Percentiles rank a stretch among this genome's conserved stretches.
Evolutionary conservation across 2,329 filamentous ascomycete species (phyloP).

Genomic region (Claviceps sp.): DNA sequence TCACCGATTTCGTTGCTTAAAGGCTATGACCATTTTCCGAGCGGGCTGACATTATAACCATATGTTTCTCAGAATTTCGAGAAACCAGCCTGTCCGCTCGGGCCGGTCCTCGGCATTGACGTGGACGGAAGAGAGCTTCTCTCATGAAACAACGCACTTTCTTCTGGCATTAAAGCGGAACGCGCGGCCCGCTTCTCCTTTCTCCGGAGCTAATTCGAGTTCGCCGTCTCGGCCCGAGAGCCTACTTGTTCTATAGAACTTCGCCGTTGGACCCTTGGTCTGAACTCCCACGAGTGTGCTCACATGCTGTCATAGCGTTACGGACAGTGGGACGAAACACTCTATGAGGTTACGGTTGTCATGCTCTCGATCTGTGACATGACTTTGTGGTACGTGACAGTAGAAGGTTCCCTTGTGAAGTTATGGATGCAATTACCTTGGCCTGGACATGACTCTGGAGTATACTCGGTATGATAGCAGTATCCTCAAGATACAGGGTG

Average conservation of each 20-base stretch:
- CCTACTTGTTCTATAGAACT: too few relatives aligned
- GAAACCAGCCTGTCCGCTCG: background rate
- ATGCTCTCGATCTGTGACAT: too few relatives aligned
- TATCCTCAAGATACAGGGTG: background rate
- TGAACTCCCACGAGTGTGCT: background rate
- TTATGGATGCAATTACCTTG: too few relatives aligned
- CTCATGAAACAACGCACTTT: background rate
- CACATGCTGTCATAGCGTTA: background rate
- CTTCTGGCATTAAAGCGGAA: background rate
- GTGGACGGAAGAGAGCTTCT: background rate
- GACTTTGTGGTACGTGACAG: too few relatives aligned
- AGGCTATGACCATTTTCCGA: background rate
- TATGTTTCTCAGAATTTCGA: background rate
- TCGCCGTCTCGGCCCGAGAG: too few relatives aligned
- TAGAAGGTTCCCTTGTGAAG: too few relatives aligned
- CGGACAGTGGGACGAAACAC: too few relatives aligned
- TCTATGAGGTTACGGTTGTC: too few relatives aligned
- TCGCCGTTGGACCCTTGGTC: background rate
- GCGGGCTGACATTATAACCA: background rate
- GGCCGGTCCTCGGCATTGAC: background rate
- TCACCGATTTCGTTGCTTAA: too few relatives aligned
- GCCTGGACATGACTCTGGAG: background rate
- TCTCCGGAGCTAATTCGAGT: background rate
- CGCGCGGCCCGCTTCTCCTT: background rate
- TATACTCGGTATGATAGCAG: background rate